phyloP scores from a whole-genome alignment of 2,329 filamentous ascomycete genomes.

The Clonostachys rosea region DNA sequence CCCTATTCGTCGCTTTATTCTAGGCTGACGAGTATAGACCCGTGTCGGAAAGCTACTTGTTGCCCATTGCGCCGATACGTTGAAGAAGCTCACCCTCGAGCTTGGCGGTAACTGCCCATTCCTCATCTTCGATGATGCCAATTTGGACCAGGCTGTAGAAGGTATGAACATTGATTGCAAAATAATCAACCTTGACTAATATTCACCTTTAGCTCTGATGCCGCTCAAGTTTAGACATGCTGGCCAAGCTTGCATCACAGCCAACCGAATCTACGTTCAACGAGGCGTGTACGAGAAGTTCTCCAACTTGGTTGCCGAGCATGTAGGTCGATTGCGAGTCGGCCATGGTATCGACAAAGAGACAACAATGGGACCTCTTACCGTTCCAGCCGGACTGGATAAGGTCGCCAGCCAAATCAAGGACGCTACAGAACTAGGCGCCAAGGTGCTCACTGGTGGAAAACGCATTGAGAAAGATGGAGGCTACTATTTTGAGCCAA shows the following conservation, averaged over 20 bases:
- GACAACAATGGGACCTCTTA: slow-evolving; percentile 58
- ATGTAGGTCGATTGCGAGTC: neutral
- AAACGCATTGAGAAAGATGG: slow-evolving; percentile 51
- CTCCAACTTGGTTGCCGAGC: slow-evolving; percentile 1
- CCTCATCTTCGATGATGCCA: slow-evolving; percentile 61
- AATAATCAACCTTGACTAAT: too few relatives aligned
- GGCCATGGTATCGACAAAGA: slow-evolving; percentile 57
- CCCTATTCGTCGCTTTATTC: too few relatives aligned
- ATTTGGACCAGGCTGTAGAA: slow-evolving; percentile 56
- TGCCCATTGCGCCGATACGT: slow-evolving; percentile 20
- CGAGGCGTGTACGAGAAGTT: slow-evolving; percentile 11
- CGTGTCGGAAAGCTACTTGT: slow-evolving; percentile 66
- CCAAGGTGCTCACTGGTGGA: slow-evolving; percentile 56
- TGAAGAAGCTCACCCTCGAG: slow-evolving; percentile 63
- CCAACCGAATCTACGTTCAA: slow-evolving; percentile 50
- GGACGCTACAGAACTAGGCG: slow-evolving; percentile 62
- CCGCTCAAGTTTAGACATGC: slow-evolving; percentile 43
- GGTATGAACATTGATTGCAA: slow-evolving; percentile 20
- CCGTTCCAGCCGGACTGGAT: slow-evolving; percentile 48
- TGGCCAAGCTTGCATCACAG: slow-evolving; percentile 52
- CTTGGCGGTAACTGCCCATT: slow-evolving; percentile 65
- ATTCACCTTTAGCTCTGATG: slow-evolving; percentile 50
- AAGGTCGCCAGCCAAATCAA: slow-evolving; percentile 38
- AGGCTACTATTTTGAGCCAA: slow-evolving; percentile 65
- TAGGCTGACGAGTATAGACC: slow-evolving; percentile 31